These are phyloP conservation scores for Alternaria dauci DNA, from an alignment of 2,329 filamentous ascomycete species.

Conservation along the genomic window DNA sequence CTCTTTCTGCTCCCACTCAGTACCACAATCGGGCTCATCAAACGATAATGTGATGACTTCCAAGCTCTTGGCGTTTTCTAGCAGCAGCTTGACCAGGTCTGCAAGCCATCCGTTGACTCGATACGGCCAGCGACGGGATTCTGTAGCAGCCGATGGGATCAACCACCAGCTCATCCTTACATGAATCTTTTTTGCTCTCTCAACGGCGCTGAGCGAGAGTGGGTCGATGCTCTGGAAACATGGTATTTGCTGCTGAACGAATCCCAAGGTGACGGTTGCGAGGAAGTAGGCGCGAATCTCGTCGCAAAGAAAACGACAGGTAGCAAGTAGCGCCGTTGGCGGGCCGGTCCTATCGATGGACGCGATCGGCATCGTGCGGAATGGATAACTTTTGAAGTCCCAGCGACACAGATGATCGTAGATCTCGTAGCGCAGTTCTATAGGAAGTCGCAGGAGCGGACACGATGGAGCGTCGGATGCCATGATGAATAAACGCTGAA, in stretches of 20 bases:
- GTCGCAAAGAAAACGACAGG: slow-evolving; percentile 14
- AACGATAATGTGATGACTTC: slow-evolving; percentile 1
- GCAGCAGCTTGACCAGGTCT: slow-evolving; percentile 16
- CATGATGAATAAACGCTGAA: neutral
- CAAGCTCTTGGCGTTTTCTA: slow-evolving; percentile 13
- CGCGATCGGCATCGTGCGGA: slow-evolving; percentile 17
- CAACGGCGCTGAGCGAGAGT: neutral
- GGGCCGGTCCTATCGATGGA: slow-evolving; percentile 21
- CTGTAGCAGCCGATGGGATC: no score
- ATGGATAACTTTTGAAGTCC: slow-evolving; percentile 24
- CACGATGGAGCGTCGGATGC: neutral
- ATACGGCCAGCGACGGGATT: neutral
- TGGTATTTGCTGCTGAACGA: slow-evolving; percentile 11
- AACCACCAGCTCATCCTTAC: slow-evolving; percentile 10
- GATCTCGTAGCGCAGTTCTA: slow-evolving; percentile 26
- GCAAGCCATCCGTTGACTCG: slow-evolving; percentile 17
- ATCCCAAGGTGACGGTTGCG: slow-evolving; percentile 22
- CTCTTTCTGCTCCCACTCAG: slow-evolving; percentile 15
- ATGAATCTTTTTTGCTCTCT: slow-evolving; percentile 12
- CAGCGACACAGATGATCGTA: slow-evolving; percentile 21
- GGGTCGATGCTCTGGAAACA: neutral
- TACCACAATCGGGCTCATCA: neutral
- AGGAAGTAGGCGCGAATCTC: slow-evolving; percentile 27
- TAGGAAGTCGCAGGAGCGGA: slow-evolving; percentile 20
- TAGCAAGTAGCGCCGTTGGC: slow-evolving; percentile 19